Evolutionary conservation across 495 filamentous ascomycete species (phyloP).

Genomic region (Penicillium bialowiezense): DNA sequence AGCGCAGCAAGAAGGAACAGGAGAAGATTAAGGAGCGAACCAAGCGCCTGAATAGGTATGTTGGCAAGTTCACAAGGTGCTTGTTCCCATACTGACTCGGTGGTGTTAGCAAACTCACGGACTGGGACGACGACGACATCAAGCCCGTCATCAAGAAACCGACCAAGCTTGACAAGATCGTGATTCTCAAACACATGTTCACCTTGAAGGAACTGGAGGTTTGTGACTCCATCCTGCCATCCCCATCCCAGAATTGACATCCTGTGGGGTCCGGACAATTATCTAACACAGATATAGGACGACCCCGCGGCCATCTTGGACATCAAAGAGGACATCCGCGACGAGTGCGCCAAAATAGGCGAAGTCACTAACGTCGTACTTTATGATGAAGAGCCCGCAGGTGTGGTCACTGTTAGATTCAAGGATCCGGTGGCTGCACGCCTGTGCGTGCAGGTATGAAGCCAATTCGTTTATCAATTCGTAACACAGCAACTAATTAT

Average conservation of each 20-base stretch:
- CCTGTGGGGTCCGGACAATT: no score
- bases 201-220: constrained; percentile 77
- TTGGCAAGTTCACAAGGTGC: constrained; percentile 1
- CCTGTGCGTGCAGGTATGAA: constrained; percentile 62
- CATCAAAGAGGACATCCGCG: constrained; percentile 90
- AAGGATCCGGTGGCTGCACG: constrained; percentile 63
- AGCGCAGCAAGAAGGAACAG: constrained; percentile 59
- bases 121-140: constrained; percentile 89
- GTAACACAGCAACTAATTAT: not conserved
- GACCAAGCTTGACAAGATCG: constrained; percentile 68
- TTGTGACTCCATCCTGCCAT: constrained; percentile 7
- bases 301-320: constrained; percentile 82
- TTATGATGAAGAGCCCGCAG: constrained; percentile 84
- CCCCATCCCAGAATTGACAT: no score
- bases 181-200: constrained; percentile 94
- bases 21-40: constrained; percentile 86
- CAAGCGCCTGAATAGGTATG: constrained; percentile 73
- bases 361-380: constrained; percentile 87
- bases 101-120: constrained; percentile 72
- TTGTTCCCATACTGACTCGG: not conserved
- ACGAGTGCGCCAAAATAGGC: constrained; percentile 85
- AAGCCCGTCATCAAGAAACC: constrained; percentile 16
- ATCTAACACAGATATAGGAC: constrained; percentile 46
- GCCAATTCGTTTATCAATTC: not conserved
- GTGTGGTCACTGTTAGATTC: constrained; percentile 83